These are phyloP conservation scores for Xylaria arbuscula DNA, from an alignment of 2,329 filamentous ascomycete genomes.

Conservation along the genomic window DNA sequence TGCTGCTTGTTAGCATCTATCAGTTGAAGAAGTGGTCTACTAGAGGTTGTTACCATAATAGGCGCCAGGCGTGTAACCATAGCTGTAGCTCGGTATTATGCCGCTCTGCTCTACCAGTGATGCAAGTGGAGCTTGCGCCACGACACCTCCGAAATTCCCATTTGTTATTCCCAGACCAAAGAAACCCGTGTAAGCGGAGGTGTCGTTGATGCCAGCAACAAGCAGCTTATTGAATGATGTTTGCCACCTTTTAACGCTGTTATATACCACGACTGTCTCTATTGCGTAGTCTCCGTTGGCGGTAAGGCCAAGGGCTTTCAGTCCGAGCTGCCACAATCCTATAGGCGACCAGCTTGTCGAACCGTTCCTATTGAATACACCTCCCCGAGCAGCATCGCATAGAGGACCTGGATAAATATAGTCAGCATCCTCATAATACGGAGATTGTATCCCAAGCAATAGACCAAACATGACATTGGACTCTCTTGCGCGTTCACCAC, in stretches of 20 bases:
- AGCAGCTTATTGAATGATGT: conserved; percentile 60
- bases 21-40: not conserved
- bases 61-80: conserved; percentile 81
- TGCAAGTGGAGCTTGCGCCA: conserved; percentile 64
- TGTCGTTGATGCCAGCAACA: conserved; percentile 65
- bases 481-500: conserved; percentile 40
- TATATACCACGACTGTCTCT: conserved; percentile 59
- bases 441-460: not conserved
- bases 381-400: conserved; percentile 69
- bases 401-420: conserved; percentile 53
- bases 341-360: conserved; percentile 70
- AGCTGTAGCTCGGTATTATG: conserved; percentile 76
- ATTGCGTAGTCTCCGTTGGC: conserved; percentile 74
- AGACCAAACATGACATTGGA: not conserved
- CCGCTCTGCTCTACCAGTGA: conserved; percentile 69
- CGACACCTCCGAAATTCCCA: conserved; percentile 62
- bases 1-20: conserved; percentile 49
- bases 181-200: conserved; percentile 64
- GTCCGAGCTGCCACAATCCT: conserved; percentile 69
- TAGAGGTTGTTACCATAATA: conserved; percentile 68
- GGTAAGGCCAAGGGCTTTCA: conserved; percentile 66
- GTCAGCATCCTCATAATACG: conserved; percentile 12
- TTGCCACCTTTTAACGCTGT: conserved; percentile 52
- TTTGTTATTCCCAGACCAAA: conserved; percentile 68
- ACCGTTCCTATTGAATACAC: conserved; percentile 63